Evolutionary conservation across 1,139 yeast genomes (phyloP).

Genomic region (Spathaspora sp.): DNA sequence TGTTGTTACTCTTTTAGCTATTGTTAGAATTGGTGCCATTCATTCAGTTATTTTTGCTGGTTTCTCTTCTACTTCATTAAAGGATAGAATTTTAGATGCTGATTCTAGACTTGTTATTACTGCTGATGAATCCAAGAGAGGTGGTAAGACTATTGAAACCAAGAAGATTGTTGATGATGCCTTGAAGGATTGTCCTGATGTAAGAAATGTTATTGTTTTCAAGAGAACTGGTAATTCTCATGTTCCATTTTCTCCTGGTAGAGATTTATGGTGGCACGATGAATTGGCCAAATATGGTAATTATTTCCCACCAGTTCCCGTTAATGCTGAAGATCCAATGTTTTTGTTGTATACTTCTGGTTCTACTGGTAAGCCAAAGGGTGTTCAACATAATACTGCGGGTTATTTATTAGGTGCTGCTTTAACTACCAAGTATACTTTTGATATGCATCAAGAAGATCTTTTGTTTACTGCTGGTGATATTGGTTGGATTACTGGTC

Average conservation of each 20-base stretch:
- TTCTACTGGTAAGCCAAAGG: constrained; percentile 70
- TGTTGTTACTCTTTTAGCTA: constrained; percentile 67
- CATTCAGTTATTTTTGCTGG: constrained; percentile 89
- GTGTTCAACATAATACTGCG: constrained; percentile 73
- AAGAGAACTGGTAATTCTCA: constrained; percentile 70
- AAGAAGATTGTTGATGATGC: constrained; percentile 85
- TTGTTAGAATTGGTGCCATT: constrained; percentile 74
- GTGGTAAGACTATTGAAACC: constrained; percentile 80
- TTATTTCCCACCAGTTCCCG: constrained; percentile 61
- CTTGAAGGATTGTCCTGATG: constrained; percentile 65
- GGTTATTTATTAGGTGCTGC: constrained; percentile 75
- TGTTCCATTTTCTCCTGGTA: constrained; percentile 57
- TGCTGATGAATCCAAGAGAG: constrained; percentile 79
- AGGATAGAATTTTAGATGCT: constrained; percentile 79
- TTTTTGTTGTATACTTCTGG: constrained; percentile 68
- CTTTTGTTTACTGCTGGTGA: constrained; percentile 82
- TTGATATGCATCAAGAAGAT: constrained; percentile 74
- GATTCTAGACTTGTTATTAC: constrained; percentile 71
- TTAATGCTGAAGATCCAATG: constrained; percentile 60
- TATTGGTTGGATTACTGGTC: constrained; percentile 90
- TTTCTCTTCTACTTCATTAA: constrained; percentile 69
- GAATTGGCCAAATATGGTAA: constrained; percentile 68
- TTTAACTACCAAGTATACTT: constrained; percentile 68
- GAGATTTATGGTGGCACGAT: constrained; percentile 84
- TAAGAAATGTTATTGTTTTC: constrained; percentile 66